phyloP scores from a whole-genome alignment of 441 rosid species.

The Raphanus hybrid region DNA sequence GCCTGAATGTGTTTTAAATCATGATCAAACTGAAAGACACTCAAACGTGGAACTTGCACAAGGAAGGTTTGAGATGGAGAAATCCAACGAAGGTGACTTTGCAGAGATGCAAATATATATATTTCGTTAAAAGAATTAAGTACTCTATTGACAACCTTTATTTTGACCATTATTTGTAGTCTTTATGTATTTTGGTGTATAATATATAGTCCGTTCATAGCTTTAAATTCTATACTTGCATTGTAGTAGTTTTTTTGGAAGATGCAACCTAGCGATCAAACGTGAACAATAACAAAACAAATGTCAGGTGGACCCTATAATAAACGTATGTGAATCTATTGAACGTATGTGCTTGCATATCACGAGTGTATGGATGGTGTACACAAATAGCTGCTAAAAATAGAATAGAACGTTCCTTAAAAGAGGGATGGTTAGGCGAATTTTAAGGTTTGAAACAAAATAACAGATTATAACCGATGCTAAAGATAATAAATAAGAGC shows the following conservation, averaged over 20 bases:
- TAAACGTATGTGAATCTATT: too few relatives aligned
- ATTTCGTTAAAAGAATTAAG: not conserved
- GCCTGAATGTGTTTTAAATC: too few relatives aligned
- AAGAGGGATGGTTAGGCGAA: constrained; percentile 39
- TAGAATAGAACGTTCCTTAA: constrained; percentile 17
- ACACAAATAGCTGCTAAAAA: constrained; percentile 21
- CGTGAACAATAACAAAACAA: not conserved
- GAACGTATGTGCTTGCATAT: not conserved
- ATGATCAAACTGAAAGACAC: too few relatives aligned
- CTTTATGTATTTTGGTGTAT: not conserved
- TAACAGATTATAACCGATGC: constrained; percentile 14
- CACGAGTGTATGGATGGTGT: constrained; percentile 11
- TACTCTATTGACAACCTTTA: not conserved
- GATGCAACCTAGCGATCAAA: not conserved
- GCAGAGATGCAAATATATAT: too few relatives aligned
- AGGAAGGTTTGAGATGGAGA: too few relatives aligned
- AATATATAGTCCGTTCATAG: not conserved
- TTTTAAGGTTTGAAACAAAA: constrained; percentile 17
- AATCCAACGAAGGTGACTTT: too few relatives aligned
- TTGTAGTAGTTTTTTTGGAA: not conserved
- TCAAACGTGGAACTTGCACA: too few relatives aligned
- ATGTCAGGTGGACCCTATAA: too few relatives aligned
- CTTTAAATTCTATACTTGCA: not conserved
- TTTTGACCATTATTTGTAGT: not conserved
- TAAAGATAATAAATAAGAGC: constrained; percentile 10